Conservation (phyloP, 2,329 filamentous ascomycete species). For the Sporothrix brunneoviolacea region DNA sequence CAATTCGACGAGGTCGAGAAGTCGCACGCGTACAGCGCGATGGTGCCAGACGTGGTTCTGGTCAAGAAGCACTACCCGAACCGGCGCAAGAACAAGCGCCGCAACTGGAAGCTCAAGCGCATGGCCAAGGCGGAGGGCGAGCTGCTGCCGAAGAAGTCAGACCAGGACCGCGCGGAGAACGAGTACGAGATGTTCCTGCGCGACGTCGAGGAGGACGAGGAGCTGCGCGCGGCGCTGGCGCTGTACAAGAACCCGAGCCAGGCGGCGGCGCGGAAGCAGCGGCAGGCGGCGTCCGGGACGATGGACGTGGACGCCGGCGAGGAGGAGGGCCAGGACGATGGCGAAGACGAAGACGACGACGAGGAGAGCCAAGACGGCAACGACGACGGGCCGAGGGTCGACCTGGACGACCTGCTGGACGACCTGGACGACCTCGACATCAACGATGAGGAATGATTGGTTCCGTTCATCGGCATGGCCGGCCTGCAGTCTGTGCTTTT, state of each 20-base stretch:
- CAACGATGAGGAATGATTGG: constrained; percentile 36
- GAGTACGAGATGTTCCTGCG: constrained; percentile 97
- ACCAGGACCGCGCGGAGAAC: constrained; percentile 79
- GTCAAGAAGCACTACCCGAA: constrained; percentile 93
- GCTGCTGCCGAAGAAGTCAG: constrained; percentile 75
- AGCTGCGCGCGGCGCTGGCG: constrained; percentile 75
- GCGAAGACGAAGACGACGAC: constrained; percentile 50
- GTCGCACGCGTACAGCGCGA: constrained; percentile 66
- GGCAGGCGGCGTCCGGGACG: constrained; percentile 22
- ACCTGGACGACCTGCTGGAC: constrained; percentile 78
- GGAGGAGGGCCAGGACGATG: constrained; percentile 49
- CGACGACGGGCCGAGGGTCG: constrained; percentile 61
- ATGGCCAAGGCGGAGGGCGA: constrained; percentile 88
- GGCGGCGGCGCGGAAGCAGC: constrained; percentile 25
- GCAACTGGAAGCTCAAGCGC: constrained; percentile 92
- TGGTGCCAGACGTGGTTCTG: constrained; percentile 84
- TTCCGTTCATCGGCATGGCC: too few species aligned
- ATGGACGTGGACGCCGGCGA: constrained; percentile 43
- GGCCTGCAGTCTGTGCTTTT: not conserved
- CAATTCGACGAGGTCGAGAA: constrained; percentile 78
- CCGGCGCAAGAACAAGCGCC: constrained; percentile 71
- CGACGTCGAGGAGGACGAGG: constrained; percentile 92
- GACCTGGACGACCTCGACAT: constrained; percentile 87
- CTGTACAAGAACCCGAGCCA: constrained; percentile 68
- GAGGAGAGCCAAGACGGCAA: constrained; percentile 50